Evolutionary conservation across 495 filamentous ascomycete species (phyloP).

Genomic region (Podospora sp.): DNA sequence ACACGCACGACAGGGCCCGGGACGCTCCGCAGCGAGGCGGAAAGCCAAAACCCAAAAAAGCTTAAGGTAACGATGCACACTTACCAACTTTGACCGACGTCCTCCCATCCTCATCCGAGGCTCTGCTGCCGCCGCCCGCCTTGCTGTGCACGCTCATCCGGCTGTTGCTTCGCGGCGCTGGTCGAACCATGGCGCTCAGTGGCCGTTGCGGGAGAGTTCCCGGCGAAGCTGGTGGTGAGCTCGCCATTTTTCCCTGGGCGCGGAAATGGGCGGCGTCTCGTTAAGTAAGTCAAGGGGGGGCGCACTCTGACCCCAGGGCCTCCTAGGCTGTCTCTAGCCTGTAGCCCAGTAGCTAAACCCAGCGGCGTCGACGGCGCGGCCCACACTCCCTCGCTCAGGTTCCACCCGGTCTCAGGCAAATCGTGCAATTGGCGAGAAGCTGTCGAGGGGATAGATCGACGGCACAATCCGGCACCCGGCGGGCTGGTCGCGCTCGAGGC

Average conservation of each 20-base stretch:
- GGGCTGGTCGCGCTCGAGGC: not conserved
- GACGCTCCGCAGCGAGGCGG: not conserved
- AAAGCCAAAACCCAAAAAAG: not conserved
- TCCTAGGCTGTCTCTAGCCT: slow-evolving; percentile 1
- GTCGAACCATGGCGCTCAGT: slow-evolving; percentile 82
- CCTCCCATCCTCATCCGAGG: slow-evolving; percentile 90
- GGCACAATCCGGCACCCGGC: slow-evolving; percentile 5
- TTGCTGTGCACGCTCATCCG: slow-evolving; percentile 87
- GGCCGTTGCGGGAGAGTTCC: slow-evolving; percentile 63
- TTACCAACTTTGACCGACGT: slow-evolving; percentile 99
- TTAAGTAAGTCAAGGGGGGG: slow-evolving; percentile 24
- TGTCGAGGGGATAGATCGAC: not conserved
- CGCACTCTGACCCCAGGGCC: not conserved
- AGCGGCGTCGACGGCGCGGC: slow-evolving; percentile 16
- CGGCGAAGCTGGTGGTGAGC: slow-evolving; percentile 59
- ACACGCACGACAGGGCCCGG: slow-evolving; percentile 17
- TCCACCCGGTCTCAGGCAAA: slow-evolving; percentile 16
- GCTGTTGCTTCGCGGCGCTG: slow-evolving; percentile 77
- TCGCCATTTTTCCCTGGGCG: slow-evolving; percentile 49
- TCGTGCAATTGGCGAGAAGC: not conserved
- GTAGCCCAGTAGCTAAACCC: slow-evolving; percentile 7
- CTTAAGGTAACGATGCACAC: slow-evolving; percentile 57
- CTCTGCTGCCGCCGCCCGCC: slow-evolving; percentile 76
- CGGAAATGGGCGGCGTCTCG: slow-evolving; percentile 27
- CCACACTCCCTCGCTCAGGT: slow-evolving; percentile 11